A percentile compares a stretch with the other conserved stretches of the same genome.
phyloP scores from a whole-genome alignment of 441 rosid species.

The Erodium texanum region DNA sequence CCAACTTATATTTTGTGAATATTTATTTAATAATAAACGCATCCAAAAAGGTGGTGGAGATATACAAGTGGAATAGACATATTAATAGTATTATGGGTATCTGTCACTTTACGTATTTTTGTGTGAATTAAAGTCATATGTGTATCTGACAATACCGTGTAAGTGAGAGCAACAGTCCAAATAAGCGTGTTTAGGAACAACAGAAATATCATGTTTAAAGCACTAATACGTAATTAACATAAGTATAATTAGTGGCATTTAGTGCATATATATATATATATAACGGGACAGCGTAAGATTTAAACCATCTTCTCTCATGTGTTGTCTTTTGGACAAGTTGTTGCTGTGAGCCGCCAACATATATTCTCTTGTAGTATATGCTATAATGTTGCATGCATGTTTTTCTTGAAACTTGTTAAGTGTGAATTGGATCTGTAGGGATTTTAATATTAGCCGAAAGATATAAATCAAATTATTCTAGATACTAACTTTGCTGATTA shows the following conservation, averaged over 20 bases:
- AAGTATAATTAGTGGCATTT: neutral
- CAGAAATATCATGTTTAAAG: neutral
- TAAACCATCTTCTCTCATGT: neutral
- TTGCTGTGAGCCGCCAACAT: neutral
- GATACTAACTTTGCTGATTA: neutral
- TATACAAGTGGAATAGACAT: neutral
- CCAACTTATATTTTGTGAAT: neutral
- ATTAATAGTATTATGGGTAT: neutral
- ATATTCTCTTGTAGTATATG: neutral
- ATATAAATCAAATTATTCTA: neutral
- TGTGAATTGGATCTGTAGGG: neutral
- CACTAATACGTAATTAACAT: neutral
- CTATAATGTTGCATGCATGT: neutral
- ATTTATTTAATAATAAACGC: too few species aligned
- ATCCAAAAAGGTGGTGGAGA: too few species aligned
- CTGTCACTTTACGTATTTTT: neutral
- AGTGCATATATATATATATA: too few species aligned
- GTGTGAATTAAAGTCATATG: neutral
- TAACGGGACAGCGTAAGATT: neutral
- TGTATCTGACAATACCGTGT: too few species aligned
- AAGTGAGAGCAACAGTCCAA: neutral
- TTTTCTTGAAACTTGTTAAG: neutral
- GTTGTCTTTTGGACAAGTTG: neutral
- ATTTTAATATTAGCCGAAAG: neutral
- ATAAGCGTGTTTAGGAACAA: neutral